Percentiles rank a stretch among this genome's conserved stretches.
phyloP scores from a whole-genome alignment of 2,329 filamentous ascomycete species.

The Davidsoniella eucalypti region DNA sequence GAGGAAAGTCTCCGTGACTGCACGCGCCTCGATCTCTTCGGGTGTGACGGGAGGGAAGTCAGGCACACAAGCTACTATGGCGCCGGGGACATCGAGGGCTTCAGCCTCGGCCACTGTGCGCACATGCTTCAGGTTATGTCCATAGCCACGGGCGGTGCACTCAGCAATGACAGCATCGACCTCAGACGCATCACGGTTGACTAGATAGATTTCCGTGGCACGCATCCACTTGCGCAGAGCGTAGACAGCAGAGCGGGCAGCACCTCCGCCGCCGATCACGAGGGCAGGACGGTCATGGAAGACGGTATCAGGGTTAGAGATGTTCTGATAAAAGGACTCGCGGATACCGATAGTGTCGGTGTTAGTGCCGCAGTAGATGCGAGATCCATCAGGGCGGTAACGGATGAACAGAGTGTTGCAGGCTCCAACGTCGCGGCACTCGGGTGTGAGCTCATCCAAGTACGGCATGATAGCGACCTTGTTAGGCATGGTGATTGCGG shows the following conservation, averaged over 20 bases:
- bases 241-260: constrained; percentile 63
- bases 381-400: constrained; percentile 27
- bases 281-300: constrained; percentile 48
- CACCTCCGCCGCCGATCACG: constrained; percentile 63
- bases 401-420: constrained; percentile 64
- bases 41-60: constrained; percentile 53
- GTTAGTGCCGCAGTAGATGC: constrained; percentile 55
- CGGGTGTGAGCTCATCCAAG: constrained; percentile 56
- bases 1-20: constrained; percentile 34
- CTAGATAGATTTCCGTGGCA: constrained; percentile 54
- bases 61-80: constrained; percentile 59
- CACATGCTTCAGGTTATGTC: constrained; percentile 44
- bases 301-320: constrained; percentile 25
- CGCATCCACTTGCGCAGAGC: constrained; percentile 54
- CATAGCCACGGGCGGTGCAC: constrained; percentile 41
- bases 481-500: constrained; percentile 69
- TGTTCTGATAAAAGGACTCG: constrained; percentile 49
- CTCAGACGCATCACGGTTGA: constrained; percentile 55
- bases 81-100: constrained; percentile 40
- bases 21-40: constrained; percentile 43
- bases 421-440: constrained; percentile 57
- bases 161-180: constrained; percentile 50
- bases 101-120: constrained; percentile 42
- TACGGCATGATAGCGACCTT: constrained; percentile 61
- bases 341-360: constrained; percentile 67